Conservation (phyloP, 2,329 filamentous ascomycete species). For the Fusarium liriodendri region DNA sequence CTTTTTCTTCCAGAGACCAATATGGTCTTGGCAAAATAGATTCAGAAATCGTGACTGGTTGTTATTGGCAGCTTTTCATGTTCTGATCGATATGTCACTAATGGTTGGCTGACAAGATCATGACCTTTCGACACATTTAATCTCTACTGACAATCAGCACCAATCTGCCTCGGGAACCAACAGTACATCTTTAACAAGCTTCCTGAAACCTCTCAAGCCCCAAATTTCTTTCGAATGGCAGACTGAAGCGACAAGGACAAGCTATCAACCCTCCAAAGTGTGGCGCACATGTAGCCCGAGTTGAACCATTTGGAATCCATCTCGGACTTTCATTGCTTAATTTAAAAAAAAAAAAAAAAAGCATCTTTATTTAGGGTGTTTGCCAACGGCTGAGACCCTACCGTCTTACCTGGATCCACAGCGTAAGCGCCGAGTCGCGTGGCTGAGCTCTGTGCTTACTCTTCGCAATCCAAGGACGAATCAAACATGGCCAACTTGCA, state of each 20-base stretch:
- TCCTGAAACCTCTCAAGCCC: no score
- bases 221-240: no score
- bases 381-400: not conserved
- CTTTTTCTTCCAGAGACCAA: not conserved
- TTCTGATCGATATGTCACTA: not conserved
- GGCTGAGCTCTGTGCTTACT: not conserved
- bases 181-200: not conserved
- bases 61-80: not conserved
- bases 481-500: not conserved
- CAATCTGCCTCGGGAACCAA: not conserved
- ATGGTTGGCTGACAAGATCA: not conserved
- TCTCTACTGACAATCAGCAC: not conserved
- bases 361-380: not conserved
- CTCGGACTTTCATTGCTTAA: not conserved
- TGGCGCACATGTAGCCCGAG: not conserved
- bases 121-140: not conserved
- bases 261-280: not conserved
- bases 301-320: not conserved
- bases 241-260: no score
- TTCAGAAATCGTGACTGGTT: not conserved
- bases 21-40: not conserved
- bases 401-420: not conserved
- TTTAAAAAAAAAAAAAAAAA: no score
- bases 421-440: not conserved
- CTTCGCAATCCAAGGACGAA: not conserved